These are phyloP conservation scores for Thymus quinquecostatus DNA, from an alignment of 257 asterid genomes.

Conservation along the genomic window DNA sequence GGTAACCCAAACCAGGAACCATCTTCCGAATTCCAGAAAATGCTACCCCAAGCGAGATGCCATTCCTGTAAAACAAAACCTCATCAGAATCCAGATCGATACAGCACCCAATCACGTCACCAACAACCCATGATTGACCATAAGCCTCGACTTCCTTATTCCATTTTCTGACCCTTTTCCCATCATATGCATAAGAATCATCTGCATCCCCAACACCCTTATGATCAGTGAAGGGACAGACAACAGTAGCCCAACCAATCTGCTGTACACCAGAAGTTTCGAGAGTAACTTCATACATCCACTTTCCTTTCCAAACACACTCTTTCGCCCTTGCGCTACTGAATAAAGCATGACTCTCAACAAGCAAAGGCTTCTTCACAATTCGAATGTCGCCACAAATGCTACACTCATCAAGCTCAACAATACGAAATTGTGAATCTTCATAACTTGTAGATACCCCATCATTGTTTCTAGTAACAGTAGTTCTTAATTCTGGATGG, in stretches of 20 bases:
- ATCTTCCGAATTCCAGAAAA: constrained; percentile 82
- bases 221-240: constrained; percentile 84
- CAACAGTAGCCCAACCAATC: constrained; percentile 94
- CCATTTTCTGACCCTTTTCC: constrained; percentile 92
- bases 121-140: constrained; percentile 96
- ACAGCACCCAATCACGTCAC: constrained; percentile 97
- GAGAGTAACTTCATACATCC: constrained; percentile 98
- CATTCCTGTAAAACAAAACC: constrained; percentile 79
- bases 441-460: constrained; percentile 59
- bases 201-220: constrained; percentile 95
- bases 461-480: constrained; percentile 44
- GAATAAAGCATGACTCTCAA: constrained; percentile 89
- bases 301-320: constrained; percentile 95
- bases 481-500: constrained; percentile 47
- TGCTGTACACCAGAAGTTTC: constrained; percentile 95
- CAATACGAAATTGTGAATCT: constrained; percentile 44
- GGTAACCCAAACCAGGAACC: constrained; percentile 97
- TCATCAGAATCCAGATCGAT: constrained; percentile 80
- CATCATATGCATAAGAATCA: constrained; percentile 94
- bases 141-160: constrained; percentile 73
- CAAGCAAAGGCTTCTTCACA: constrained; percentile 64
- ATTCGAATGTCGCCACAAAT: constrained; percentile 81
- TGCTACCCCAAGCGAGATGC: constrained; percentile 90
- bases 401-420: constrained; percentile 78
- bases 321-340: constrained; percentile 86